Conservation (phyloP, 805 yeast genomes). For the Nakazawaea populi region DNA sequence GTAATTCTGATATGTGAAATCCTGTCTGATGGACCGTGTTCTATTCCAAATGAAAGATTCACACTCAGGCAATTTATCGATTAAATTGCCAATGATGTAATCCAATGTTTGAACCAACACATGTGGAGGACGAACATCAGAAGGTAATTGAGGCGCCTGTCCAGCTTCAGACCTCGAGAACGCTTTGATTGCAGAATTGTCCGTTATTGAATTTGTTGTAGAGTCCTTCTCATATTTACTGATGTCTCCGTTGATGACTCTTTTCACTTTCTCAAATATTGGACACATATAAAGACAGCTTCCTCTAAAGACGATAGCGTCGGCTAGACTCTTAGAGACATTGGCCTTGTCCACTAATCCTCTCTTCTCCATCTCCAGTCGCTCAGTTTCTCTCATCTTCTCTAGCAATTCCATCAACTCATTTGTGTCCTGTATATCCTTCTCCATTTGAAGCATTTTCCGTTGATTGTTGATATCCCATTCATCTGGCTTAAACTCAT, state of each 20-base stretch:
- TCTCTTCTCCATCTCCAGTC: conserved; percentile 68
- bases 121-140: conserved; percentile 93
- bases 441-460: conserved; percentile 49
- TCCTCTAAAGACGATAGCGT: conserved; percentile 85
- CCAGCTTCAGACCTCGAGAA: conserved; percentile 98
- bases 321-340: conserved; percentile 71
- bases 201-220: conserved; percentile 49
- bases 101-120: conserved; percentile 61
- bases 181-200: conserved; percentile 71
- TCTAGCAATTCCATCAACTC: conserved; percentile 72
- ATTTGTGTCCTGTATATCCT: conserved; percentile 47
- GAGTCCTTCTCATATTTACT: conserved; percentile 71
- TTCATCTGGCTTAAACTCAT: conserved; percentile 28
- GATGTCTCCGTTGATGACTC: conserved; percentile 84
- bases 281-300: conserved; percentile 96
- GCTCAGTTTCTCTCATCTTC: conserved; percentile 65
- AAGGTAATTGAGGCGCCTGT: conserved; percentile 95
- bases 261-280: conserved; percentile 78
- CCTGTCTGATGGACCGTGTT: conserved; percentile 94
- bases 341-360: conserved; percentile 89
- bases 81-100: conserved; percentile 59
- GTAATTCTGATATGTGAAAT: conserved; percentile 91
- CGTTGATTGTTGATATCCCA: conserved; percentile 81
- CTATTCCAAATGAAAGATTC: conserved; percentile 96
- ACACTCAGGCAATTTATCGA: conserved; percentile 69